Base-by-base conservation (phyloP, 768 basidiomycete genomes). In the Cystofilobasidium capitatum region DNA sequence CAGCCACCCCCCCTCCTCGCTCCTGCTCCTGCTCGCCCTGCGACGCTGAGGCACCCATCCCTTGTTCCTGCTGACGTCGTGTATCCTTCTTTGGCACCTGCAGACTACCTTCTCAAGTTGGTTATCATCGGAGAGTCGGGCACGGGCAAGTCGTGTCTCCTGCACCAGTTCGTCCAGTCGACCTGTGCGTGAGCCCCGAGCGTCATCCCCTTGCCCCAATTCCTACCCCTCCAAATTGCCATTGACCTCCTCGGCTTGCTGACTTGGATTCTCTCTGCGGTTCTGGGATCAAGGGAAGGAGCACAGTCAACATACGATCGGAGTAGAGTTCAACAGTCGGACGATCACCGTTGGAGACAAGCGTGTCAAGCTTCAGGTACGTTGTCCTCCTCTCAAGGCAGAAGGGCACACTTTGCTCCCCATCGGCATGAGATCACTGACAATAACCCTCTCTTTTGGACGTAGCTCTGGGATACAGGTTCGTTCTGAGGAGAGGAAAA, bases 81-180 rank as follows among this genome's bases (percentile, higher is more conserved):
- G n/a, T n/a, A n/a, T n/a, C 8, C 13, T 42, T 6, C 31, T 58
- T 14, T 44, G n/a, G 5, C 13, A 36, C 29, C 24, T n/a, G n/a
- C 69, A 96, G 96, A 99, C 79, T 98, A 96, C 78, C 84, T 99
- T 72, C 91, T 97, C 86, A 99, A 99, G 80, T 91, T 92, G 79
- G 96, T 97, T 75, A 84, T 98, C 72, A 91, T 97, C 73, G 94
- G 94, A 90, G 72, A 68, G 81, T 89, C 94, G 26, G 94, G 92
- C 70, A 89, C 91, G 5, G 96, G 96, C 44, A 99, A 99, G 82
- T 93, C 92, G 26, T 98, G 96, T 77, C 80, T 98, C 63, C 81
- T 99, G 60, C 91, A 97, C 77, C 91, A 96, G 71, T 98, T 97
- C 77, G 90, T 91, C 69, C 90, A 94, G 78, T 93, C 94, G 77